phyloP scores from a whole-genome alignment of 345 rosid species.

The Cardamine resedifolia region DNA sequence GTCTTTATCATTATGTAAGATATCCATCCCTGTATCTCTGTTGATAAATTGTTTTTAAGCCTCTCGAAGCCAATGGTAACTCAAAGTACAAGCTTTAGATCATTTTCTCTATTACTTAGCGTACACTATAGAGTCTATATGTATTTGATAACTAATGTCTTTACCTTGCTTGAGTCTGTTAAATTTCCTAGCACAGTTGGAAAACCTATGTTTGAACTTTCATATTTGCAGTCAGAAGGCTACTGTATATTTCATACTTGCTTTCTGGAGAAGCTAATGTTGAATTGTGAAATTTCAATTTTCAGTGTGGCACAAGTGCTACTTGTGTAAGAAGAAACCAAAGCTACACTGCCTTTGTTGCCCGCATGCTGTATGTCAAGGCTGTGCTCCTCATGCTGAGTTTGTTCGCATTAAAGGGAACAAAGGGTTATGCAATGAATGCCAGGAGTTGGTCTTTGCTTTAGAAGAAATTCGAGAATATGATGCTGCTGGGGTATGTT shows the following conservation, averaged over 20 bases:
- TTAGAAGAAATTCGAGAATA: slow-evolving; percentile 32
- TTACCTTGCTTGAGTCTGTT: background rate
- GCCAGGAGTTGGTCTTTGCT: slow-evolving; percentile 23
- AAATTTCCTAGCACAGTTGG: background rate
- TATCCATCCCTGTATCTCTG: no score
- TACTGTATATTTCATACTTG: background rate
- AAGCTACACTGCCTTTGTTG: slow-evolving; percentile 34
- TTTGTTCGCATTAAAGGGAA: slow-evolving; percentile 18
- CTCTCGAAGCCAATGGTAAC: background rate
- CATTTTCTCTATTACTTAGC: background rate
- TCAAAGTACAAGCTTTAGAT: slow-evolving; percentile 4
- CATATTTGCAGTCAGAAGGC: slow-evolving; percentile 2
- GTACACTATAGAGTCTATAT: background rate
- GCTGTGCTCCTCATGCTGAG: slow-evolving; percentile 28
- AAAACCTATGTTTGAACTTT: background rate
- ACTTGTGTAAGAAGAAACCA: slow-evolving; percentile 33
- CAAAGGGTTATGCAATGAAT: slow-evolving; percentile 36
- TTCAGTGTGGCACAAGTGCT: slow-evolving; percentile 41
- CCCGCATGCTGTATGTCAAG: slow-evolving; percentile 29
- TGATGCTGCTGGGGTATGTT: slow-evolving; percentile 33
- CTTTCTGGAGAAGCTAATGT: slow-evolving; percentile 5
- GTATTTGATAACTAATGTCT: background rate
- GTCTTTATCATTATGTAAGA: no score
- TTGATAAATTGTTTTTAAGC: background rate
- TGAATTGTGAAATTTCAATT: slow-evolving; percentile 1